Base-by-base conservation (phyloP, 805 yeast species). In the Metschnikowia amazonensis region DNA sequence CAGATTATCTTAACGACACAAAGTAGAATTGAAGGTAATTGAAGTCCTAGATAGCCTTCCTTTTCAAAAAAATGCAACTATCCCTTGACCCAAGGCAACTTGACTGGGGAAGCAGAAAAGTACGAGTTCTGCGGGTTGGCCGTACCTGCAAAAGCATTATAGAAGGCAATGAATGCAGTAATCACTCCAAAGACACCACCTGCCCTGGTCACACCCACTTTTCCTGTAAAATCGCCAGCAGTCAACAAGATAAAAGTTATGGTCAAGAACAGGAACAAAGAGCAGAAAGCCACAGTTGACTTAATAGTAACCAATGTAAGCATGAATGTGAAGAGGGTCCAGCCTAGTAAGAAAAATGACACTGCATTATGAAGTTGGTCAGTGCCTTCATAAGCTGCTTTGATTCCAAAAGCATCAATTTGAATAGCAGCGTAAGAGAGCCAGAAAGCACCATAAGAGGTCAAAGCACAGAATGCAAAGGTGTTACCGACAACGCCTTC, bases 381-480 rank as follows among this genome's bases (percentile, higher is more conserved):
- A 21, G 61, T 65, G 16, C 55, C 60, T 10, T 44, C 56, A 38
- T 67, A 67, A 13, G 89, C 81, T 3, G 63, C 66, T 23, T 62
- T 64, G 46, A 84, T 79, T 27, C 85, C 85, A 62, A 84, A 84
- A 58, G 79, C 75, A 11, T 74, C 74, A 32, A 82, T 67, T 50
- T 75, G 63, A 36, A 84, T 73, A 1, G 87, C 82, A 27, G 79
- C 84, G 56, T 65, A 84, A 18, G 82, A 65, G 56, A 82, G 59
- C 89, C 89, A 84, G 62, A 83, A 84, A 3, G 82, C 84, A 42
- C 89, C 89, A 33, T 55, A 55, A 2, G 55, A 50, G 5, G 56
- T 50, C 45, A 55, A 48, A 1, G 58, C 59, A 16, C 53, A 47
- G 39, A 49, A 40, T 14, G 55, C 59, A 37, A 53, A 55, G 9